phyloP scores from a whole-genome alignment of 257 asterid genomes.

The Solanum chilense region DNA sequence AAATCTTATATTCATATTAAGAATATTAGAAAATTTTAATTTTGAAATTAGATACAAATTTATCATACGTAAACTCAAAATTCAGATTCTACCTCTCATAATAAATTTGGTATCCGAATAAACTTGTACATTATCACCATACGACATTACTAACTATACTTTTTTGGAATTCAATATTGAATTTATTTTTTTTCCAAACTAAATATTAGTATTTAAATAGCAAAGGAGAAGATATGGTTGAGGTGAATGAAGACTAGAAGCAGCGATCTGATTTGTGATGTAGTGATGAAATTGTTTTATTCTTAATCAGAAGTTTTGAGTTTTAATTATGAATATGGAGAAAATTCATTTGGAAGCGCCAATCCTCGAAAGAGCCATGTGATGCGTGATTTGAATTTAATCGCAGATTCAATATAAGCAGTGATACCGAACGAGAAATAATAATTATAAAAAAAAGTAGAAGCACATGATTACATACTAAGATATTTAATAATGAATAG shows the following conservation, averaged over 20 bases:
- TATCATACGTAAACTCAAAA: neutral
- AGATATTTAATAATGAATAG: conserved; percentile 13
- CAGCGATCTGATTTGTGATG: accelerated
- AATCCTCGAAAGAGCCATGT: accelerated
- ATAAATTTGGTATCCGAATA: neutral
- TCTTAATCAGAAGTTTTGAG: too few species aligned
- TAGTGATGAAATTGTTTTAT: accelerated
- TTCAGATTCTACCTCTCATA: neutral
- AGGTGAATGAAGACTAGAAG: neutral
- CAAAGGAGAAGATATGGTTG: neutral
- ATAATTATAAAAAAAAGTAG: too few species aligned
- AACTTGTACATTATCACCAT: neutral
- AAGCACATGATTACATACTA: neutral
- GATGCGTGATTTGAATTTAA: too few species aligned
- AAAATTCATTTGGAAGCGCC: neutral
- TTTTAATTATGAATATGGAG: accelerated
- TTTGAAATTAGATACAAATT: neutral
- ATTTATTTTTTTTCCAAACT: neutral
- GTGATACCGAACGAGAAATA: too few species aligned
- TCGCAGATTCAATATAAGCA: accelerated
- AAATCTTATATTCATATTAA: neutral
- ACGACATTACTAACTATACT: neutral
- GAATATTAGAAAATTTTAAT: neutral
- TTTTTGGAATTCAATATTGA: neutral
- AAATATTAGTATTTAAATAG: neutral